Conservation (phyloP, 2,329 filamentous ascomycete species). For the Exophiala oligosperma region DNA sequence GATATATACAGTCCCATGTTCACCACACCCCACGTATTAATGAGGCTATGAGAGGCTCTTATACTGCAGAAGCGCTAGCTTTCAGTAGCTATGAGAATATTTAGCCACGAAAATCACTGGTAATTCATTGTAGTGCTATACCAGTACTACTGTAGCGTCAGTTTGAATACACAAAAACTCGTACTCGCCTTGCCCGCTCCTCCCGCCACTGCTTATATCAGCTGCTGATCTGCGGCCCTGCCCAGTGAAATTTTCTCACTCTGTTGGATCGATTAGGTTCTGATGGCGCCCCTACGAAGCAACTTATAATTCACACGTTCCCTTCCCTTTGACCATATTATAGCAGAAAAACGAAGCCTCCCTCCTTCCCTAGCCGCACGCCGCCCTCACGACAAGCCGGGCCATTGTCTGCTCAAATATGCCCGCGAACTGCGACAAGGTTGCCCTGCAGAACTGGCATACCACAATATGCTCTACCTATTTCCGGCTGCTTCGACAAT, state of each 20-base stretch:
- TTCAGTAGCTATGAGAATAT: background rate
- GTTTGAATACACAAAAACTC: background rate
- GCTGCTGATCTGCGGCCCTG: background rate
- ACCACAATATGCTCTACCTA: no score
- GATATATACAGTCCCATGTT: no score
- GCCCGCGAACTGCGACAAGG: no score
- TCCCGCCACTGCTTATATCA: constrained; percentile 1
- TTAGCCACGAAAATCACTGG: background rate
- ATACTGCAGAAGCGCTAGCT: no score
- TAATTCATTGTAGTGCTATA: background rate
- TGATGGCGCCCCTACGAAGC: background rate
- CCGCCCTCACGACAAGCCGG: background rate
- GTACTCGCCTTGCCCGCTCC: background rate
- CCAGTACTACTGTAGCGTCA: background rate
- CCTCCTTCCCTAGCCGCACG: background rate
- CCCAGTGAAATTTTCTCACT: background rate
- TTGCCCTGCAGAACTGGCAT: no score
- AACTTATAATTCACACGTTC: background rate
- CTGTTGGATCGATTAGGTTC: constrained; percentile 2
- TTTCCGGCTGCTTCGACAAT: no score
- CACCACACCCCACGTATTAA: no score
- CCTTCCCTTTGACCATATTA: background rate
- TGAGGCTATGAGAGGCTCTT: no score
- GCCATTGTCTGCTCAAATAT: no score
- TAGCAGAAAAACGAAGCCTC: background rate